These are phyloP conservation scores for Solanum tarijense DNA, from an alignment of 257 asterid genomes.

Conservation along the genomic window DNA sequence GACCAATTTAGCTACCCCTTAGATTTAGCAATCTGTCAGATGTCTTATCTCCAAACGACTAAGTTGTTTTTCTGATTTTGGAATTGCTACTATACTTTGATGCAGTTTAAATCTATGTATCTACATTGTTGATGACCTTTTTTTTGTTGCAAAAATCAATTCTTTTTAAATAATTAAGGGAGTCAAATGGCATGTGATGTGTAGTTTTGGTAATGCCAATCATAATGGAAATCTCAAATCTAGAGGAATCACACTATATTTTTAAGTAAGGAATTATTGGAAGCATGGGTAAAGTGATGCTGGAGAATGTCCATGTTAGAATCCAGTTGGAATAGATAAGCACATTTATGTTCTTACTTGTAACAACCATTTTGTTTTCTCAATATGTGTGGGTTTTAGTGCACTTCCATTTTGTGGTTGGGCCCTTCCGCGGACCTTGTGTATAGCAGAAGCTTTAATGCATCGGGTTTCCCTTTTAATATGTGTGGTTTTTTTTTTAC, in stretches of 20 bases:
- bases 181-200: not conserved
- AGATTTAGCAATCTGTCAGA: not conserved
- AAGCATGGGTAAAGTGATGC: not conserved
- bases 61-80: not conserved
- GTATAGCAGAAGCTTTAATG: too few relatives aligned
- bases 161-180: not conserved
- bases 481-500: not conserved
- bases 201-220: not conserved
- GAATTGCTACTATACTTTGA: not conserved
- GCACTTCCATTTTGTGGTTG: not conserved
- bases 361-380: not conserved
- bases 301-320: not conserved
- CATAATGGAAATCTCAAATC: not conserved
- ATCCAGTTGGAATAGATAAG: not conserved
- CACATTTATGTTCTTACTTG: not conserved
- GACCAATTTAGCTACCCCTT: not conserved
- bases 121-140: not conserved
- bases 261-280: not conserved
- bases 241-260: not conserved
- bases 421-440: not conserved
- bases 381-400: not conserved
- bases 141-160: not conserved
- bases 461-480: not conserved
- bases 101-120: not conserved
- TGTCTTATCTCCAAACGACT: not conserved